Percentiles rank a stretch among this genome's conserved stretches.
Evolutionary conservation across 1,284 basidiomycete species (phyloP).

Genomic region (Leccinum griseonigrum): DNA sequence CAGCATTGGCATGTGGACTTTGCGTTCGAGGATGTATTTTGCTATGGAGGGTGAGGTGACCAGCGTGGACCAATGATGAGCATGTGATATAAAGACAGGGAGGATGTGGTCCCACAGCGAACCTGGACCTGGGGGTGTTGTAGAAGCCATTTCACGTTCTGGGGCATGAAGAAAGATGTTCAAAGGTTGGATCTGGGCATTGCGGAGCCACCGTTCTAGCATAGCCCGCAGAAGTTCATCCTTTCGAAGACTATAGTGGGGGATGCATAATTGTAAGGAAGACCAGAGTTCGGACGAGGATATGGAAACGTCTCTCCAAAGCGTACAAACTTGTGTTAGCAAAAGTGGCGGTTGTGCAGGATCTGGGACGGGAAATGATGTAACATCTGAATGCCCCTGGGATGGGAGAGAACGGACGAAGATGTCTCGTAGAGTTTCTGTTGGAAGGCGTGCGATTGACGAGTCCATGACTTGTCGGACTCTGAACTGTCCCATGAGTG

Average conservation of each 20-base stretch:
- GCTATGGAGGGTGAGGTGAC: background rate
- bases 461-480: too few species aligned
- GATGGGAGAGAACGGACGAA: background rate
- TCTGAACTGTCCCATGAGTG: background rate
- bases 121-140: background rate
- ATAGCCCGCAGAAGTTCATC: background rate
- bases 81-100: background rate
- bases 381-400: background rate
- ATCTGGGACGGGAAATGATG: background rate
- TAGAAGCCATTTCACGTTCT: background rate
- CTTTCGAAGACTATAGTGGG: background rate
- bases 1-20: background rate
- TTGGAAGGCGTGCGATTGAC: background rate
- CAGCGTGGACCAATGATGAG: background rate
- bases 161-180: background rate
- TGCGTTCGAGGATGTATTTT: background rate
- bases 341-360: background rate
- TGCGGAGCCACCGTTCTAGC: slow-evolving; percentile 1
- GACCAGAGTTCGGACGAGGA: slow-evolving; percentile 3
- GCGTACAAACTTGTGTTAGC: background rate
- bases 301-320: background rate
- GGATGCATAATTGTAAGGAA: background rate
- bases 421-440: background rate
- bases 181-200: background rate
- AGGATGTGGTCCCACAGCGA: slow-evolving; percentile 1